Base-by-base conservation (phyloP, 1,284 basidiomycete genomes). In the Garcileccinum viscosum region DNA sequence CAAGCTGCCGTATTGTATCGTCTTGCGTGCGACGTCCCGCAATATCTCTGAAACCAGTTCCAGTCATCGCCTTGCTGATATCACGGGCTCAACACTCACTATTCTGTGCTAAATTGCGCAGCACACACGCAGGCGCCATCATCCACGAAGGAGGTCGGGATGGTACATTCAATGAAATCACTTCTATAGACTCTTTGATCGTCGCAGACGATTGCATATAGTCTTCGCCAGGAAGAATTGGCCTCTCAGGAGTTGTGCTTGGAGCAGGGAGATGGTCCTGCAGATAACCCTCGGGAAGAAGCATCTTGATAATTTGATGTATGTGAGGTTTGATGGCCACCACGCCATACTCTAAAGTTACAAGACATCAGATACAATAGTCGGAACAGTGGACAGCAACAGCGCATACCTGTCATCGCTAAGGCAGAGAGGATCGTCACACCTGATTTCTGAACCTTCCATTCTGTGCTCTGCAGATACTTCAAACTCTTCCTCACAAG, bases 371-470 rank as follows among this genome's bases (percentile, higher is more conserved):
- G 47, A 5, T 27, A 53, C 40, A 12, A 15, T 32, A 35, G n/a
- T 35, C 14, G 19, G 5, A 6, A 33, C 59, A 5, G 9, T 6
- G 5, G 15, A 44, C 17, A 15, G 14, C 24, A 2, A 44, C 9
- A n/a, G 5, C 19, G 1, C 67, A 33, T 63, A 77, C 75, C 37
- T 1, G 77, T 78, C 47, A 69, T 73, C 35, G 72, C 65, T 56
- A 79, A 67, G 1, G 73, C 73, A 47, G 65, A 77, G 15, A 76
- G 70, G 9, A 78, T 73, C 9, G 65, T 68, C 58, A 77, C 71
- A 8, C 75, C 75, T 12, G 61, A 69, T 47, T 77, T 78, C 24
- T 78, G 77, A 22, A 5, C 37, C 38, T 69, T 71, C 75, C 76
- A 78, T 19, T 1, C 37, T 4, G n/a, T 5, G 1, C 32, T 19